Base-by-base conservation (phyloP, 306 rosid genomes). In the Luffa acutangula region DNA sequence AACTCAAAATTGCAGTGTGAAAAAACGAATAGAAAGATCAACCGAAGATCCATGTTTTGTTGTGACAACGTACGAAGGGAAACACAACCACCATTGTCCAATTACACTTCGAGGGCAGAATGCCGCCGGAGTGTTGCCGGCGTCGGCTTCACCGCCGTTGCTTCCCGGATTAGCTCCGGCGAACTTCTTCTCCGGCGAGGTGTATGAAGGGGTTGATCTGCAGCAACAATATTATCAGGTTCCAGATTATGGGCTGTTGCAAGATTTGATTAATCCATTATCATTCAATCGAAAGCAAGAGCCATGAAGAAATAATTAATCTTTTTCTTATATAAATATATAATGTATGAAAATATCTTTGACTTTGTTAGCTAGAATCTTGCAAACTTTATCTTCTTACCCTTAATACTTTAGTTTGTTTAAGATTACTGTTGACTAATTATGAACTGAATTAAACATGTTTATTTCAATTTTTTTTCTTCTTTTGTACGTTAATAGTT, bases 11-110 rank as follows among this genome's bases (percentile, higher is more conserved):
- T 89, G 92, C 83, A 58, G 7, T 12, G 92, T 89, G 57, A 89
- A 89, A 80, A 89, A 89, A 53, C 81, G 90, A 34, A 90, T 89
- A 43, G 92, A 89, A 54, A 89, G 92, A 20, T 86, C 87, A 77
- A 83, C 70, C 79, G 86, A 86, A 75, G 88, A 89, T 54, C 87
- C 90, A 75, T 13, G 84, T 15, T 80, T 82, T n/a, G 90, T 89
- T 75, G 82, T 89, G 80, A 86, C 92, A 70, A 89, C 92, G 20
- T 89, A 89, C 33, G 92, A 89, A 83, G 92, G 89, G 49, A 87
- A 89, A 67, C 92, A 89, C 79, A 86, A 83, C 76, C 92, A 89
- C 72, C 87, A 81, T n/a, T 83, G 83, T 62, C 92, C 92, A 3
- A 84, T 88, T 0, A 88, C 87, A 39, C 83, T 88, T 0, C 36